Base-by-base conservation (phyloP, 495 filamentous ascomycete genomes). In the Neurospora hispaniola region DNA sequence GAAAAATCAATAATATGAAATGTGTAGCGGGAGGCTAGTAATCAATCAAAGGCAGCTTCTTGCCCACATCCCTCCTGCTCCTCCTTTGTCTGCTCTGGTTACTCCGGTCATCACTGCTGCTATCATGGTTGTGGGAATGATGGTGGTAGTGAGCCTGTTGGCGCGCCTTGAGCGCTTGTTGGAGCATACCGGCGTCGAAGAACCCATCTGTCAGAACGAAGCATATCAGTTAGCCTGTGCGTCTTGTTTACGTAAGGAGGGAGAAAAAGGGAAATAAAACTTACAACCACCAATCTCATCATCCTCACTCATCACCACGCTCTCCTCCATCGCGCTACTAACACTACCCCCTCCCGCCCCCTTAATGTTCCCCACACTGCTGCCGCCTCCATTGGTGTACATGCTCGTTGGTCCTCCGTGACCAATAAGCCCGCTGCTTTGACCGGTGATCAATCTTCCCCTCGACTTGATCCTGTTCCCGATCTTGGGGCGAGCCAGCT, bases 171-270 rank as follows among this genome's bases (percentile, higher is more conserved):
- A 97, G 88, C 11, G 93, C 94, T 80, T 95, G 92, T 9, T 95
- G 86, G 8, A 97, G 87, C 93, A 97, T 95, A 42, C 94, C 94
- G 3, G 94, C 93, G 82, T 97, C 94, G 82, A 97, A 97, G 86
- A 97, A 97, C 44, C 94, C 94, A 85, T 97, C 94, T 97, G 76
- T 42, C 35, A 38, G 5, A 38, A 38, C 27, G 27, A 31, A 38
- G 35, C 35, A 38, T 38, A 6, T 38, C 35, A 38, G 27, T 31
- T 31, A 31, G 27, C 27, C n/a, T n/a, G n/a, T n/a, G n/a, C n/a
- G n/a, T n/a, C n/a, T n/a, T n/a, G n/a, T n/a, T n/a, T n/a, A n/a
- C n/a, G n/a, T 31, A 31, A 31, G 35, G 35, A n/a, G n/a, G 39
- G 66, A 31, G 70, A 43, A 20, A 39, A 35, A 59, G 20, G 27